Evolutionary conservation across 192 early-diverging fungal species (phyloP).

Genomic region (Backusella australiensis): DNA sequence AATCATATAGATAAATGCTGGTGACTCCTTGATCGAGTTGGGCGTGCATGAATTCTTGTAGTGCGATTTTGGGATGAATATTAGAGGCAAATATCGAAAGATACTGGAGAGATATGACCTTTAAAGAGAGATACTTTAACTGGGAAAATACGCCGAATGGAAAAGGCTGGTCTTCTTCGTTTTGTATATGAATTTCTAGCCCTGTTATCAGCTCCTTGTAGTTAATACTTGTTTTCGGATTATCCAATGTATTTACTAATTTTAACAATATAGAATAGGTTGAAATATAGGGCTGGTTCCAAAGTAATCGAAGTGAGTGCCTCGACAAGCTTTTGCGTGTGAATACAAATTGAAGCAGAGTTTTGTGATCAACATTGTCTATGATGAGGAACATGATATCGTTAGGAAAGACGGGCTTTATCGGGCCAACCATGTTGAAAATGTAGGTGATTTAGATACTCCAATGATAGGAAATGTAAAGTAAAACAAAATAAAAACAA

Average conservation of each 20-base stretch:
- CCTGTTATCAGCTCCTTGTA: neutral
- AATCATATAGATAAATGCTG: neutral
- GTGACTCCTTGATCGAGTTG: neutral
- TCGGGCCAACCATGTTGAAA: neutral
- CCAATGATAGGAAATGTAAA: too few relatives aligned
- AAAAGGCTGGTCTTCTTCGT: neutral
- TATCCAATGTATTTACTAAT: neutral
- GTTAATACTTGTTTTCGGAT: neutral
- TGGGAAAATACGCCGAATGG: neutral
- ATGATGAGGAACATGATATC: constrained; percentile 4
- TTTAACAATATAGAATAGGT: neutral
- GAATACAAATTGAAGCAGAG: neutral
- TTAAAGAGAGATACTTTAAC: neutral
- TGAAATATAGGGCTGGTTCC: neutral
- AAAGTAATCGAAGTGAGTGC: neutral
- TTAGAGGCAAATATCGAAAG: neutral
- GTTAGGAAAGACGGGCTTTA: neutral
- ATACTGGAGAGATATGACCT: neutral
- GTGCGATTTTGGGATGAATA: neutral
- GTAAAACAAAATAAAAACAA: neutral
- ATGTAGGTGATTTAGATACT: neutral
- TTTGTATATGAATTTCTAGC: neutral
- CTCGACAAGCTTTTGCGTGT: neutral
- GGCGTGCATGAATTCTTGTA: neutral
- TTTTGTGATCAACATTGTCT: neutral